phyloP scores from a whole-genome alignment of 2,329 filamentous ascomycete species.

The Pseudophaeomoniella oleicola region DNA sequence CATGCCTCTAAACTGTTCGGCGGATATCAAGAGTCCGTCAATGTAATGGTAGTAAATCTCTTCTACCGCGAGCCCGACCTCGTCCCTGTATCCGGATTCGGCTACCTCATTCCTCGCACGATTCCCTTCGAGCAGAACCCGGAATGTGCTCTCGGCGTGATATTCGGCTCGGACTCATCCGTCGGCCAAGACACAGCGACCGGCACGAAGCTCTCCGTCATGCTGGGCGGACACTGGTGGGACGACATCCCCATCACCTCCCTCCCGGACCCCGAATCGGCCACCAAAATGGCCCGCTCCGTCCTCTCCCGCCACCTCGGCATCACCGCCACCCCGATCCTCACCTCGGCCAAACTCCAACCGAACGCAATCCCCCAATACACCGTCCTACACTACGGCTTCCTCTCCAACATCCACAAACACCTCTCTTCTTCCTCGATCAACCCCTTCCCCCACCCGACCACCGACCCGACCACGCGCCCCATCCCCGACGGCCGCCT shows the following conservation, averaged over 20 bases:
- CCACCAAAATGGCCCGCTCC: constrained; percentile 51
- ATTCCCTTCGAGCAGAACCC: constrained; percentile 59
- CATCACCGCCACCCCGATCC: constrained; percentile 48
- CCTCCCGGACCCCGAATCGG: constrained; percentile 52
- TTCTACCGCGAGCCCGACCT: constrained; percentile 58
- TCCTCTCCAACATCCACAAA: constrained; percentile 42
- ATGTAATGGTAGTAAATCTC: constrained; percentile 84
- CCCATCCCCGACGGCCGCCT: constrained; percentile 43
- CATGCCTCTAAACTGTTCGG: constrained; percentile 9
- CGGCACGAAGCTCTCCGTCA: constrained; percentile 82
- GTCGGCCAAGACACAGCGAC: constrained; percentile 38
- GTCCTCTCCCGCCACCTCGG: constrained; percentile 61
- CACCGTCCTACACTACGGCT: constrained; percentile 56
- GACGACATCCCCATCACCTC: constrained; percentile 38
- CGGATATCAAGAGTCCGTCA: constrained; percentile 47
- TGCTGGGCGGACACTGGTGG: constrained; percentile 93
- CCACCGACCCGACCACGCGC: background rate
- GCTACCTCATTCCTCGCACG: constrained; percentile 75
- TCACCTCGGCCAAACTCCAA: constrained; percentile 47
- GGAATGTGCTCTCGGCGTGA: constrained; percentile 72
- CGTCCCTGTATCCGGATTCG: constrained; percentile 59
- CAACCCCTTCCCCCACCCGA: no score
- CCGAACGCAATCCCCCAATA: constrained; percentile 83
- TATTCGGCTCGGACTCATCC: constrained; percentile 69
- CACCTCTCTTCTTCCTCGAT: constrained; percentile 42